phyloP scores from a whole-genome alignment of 805 yeast species.

The Candida verbasci region DNA sequence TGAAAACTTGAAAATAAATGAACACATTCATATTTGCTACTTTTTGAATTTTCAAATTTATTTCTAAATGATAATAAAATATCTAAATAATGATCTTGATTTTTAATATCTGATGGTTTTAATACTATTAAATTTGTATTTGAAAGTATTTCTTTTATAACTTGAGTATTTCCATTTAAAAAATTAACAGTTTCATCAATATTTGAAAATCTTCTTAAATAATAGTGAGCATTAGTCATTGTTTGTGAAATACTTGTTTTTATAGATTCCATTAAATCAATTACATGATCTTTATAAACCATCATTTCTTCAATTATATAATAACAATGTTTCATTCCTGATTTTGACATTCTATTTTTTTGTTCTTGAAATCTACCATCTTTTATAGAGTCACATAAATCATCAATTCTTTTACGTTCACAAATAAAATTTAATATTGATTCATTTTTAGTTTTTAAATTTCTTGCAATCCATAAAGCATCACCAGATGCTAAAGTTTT shows the following conservation, averaged over 20 bases:
- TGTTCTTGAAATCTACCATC: slow-evolving; percentile 92
- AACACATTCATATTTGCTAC: slow-evolving; percentile 29
- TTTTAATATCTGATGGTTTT: slow-evolving; percentile 45
- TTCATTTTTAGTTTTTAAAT: slow-evolving; percentile 51
- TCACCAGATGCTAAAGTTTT: slow-evolving; percentile 78
- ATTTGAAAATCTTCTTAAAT: slow-evolving; percentile 60
- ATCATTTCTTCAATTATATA: slow-evolving; percentile 72
- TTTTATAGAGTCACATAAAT: slow-evolving; percentile 71
- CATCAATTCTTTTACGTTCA: slow-evolving; percentile 88
- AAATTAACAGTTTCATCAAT: slow-evolving; percentile 72
- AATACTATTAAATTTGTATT: slow-evolving; percentile 39
- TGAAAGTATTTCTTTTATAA: slow-evolving; percentile 31
- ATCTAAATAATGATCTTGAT: slow-evolving; percentile 47
- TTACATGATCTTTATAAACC: slow-evolving; percentile 29
- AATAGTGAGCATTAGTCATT: slow-evolving; percentile 61
- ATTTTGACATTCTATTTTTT: slow-evolving; percentile 64
- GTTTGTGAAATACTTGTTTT: slow-evolving; percentile 74
- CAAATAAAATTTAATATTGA: slow-evolving; percentile 78
- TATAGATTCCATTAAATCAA: slow-evolving; percentile 57
- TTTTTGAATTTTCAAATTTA: slow-evolving; percentile 32
- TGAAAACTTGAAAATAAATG: slow-evolving; percentile 46
- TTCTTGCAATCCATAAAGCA: slow-evolving; percentile 80
- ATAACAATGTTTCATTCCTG: slow-evolving; percentile 63
- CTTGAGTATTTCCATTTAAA: slow-evolving; percentile 45
- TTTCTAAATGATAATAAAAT: slow-evolving; percentile 39